Evolutionary conservation across 2,329 filamentous ascomycete genomes (phyloP).

Genomic region (Phyllachora maydis): DNA sequence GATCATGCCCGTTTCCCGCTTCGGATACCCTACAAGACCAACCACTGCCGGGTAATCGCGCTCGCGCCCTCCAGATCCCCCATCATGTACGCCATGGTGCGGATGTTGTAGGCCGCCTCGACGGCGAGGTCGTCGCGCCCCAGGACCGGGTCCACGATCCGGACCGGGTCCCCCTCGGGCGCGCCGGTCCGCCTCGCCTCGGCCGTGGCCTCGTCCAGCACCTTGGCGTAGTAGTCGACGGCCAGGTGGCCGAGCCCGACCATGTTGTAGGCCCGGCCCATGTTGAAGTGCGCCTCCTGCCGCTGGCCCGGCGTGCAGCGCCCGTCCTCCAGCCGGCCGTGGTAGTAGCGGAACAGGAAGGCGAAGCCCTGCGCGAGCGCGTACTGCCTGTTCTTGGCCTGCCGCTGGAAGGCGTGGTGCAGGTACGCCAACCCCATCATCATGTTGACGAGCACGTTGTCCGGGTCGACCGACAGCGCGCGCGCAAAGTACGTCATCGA

Average conservation of each 20-base stretch:
- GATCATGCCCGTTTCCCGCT: no score
- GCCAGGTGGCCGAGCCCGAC: conserved; percentile 56
- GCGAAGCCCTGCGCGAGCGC: conserved; percentile 67
- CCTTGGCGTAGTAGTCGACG: conserved; percentile 42
- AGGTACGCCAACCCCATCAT: conserved; percentile 70
- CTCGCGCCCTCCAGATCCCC: conserved; percentile 42
- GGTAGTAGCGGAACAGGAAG: conserved; percentile 59
- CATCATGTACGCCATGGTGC: conserved; percentile 41
- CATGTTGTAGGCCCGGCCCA: conserved; percentile 56
- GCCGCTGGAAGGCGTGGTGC: conserved; percentile 74
- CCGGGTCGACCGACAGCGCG: conserved; percentile 51
- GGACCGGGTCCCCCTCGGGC: conserved; percentile 6
- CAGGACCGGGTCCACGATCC: conserved; percentile 16
- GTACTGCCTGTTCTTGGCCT: conserved; percentile 78
- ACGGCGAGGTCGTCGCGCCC: conserved; percentile 35
- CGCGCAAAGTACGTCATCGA: conserved; percentile 79
- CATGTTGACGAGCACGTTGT: conserved; percentile 61
- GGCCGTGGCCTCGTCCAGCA: conserved; percentile 14
- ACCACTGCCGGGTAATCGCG: conserved; percentile 36
- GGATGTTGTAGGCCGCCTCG: conserved; percentile 58
- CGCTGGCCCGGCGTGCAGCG: conserved; percentile 17
- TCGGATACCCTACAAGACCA: no score
- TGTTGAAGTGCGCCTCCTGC: conserved; percentile 69
- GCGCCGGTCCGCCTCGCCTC: conserved; percentile 2
- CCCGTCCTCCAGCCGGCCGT: conserved; percentile 21